Conservation (phyloP, 257 asterid genomes). For the Echium plantagineum region DNA sequence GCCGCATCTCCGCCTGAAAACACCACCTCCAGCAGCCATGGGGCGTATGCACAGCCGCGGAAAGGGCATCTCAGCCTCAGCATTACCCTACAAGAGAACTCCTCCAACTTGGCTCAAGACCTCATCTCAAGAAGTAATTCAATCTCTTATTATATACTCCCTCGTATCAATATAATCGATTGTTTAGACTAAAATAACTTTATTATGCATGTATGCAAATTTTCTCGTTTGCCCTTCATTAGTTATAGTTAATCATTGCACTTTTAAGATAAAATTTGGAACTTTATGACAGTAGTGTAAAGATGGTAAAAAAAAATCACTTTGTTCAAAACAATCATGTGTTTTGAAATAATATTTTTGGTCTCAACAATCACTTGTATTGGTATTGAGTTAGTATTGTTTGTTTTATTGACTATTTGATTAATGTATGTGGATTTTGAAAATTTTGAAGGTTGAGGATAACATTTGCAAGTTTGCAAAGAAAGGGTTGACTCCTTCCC, state of each 20-base stretch:
- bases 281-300: no score
- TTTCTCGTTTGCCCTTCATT: no score
- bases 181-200: no score
- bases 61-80: constrained; percentile 93
- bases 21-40: constrained; percentile 36
- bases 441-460: constrained; percentile 42
- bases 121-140: constrained; percentile 48
- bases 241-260: no score
- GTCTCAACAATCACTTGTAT: no score
- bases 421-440: not conserved
- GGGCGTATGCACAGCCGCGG: constrained; percentile 93
- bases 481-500: constrained; percentile 71
- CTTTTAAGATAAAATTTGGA: no score
- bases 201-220: no score
- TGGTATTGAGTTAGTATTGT: not conserved
- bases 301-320: no score
- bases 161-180: not conserved
- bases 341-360: no score
- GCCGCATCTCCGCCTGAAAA: constrained; percentile 5
- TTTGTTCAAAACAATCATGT: no score
- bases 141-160: not conserved
- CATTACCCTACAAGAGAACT: constrained; percentile 74
- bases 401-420: not conserved
- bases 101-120: constrained; percentile 81
- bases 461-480: constrained; percentile 70